Evolutionary conservation across 768 basidiomycete genomes (phyloP).

Genomic region (Postia placenta): DNA sequence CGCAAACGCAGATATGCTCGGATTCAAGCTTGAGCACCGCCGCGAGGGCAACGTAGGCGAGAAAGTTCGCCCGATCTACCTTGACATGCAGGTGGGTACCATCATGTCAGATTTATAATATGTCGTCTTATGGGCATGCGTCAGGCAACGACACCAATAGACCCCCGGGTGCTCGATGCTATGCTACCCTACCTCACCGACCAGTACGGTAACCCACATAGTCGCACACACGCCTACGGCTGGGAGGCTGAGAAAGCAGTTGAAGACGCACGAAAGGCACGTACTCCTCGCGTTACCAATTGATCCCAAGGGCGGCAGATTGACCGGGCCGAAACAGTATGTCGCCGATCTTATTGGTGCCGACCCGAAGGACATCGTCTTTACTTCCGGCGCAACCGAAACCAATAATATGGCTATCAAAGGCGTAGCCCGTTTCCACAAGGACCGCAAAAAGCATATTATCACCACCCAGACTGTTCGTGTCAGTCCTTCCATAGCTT

Average conservation of each 20-base stretch:
- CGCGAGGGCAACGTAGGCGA: conserved; percentile 51
- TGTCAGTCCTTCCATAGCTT: conserved; percentile 6
- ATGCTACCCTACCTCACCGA: conserved; percentile 96
- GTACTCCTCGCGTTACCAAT: conserved; percentile 9
- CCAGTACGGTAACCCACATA: conserved; percentile 97
- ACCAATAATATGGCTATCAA: conserved; percentile 98
- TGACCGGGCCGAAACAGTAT: conserved; percentile 41
- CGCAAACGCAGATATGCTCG: conserved; percentile 68
- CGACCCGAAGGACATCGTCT: conserved; percentile 90
- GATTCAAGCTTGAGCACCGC: conserved; percentile 72
- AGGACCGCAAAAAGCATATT: conserved; percentile 87
- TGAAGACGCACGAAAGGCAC: conserved; percentile 83
- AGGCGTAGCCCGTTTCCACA: conserved; percentile 93
- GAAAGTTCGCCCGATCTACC: conserved; percentile 86
- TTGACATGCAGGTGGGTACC: conserved; percentile 86
- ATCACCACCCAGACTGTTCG: conserved; percentile 92
- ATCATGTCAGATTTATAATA: neutral
- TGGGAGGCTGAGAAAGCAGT: conserved; percentile 98
- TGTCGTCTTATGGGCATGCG: neutral
- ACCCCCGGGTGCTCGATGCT: conserved; percentile 92
- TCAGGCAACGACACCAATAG: conserved; percentile 97
- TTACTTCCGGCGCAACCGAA: conserved; percentile 98
- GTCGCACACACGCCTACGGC: conserved; percentile 96
- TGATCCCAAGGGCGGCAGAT: neutral
- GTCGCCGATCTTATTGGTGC: conserved; percentile 92